phyloP scores from a whole-genome alignment of 2,329 filamentous ascomycete genomes.

The Penicillium sp. region DNA sequence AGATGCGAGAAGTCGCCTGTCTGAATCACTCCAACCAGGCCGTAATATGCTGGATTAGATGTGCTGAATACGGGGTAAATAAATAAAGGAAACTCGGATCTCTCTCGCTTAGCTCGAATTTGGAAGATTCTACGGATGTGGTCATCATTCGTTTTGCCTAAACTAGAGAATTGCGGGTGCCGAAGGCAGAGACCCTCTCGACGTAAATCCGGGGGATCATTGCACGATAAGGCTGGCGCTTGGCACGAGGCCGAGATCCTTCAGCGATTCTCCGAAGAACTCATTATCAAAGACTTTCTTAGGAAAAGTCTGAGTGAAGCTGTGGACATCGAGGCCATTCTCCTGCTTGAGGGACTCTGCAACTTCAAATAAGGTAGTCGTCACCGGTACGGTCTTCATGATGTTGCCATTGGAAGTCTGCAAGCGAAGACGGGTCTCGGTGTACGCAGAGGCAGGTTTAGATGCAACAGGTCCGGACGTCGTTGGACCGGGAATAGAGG shows the following conservation, averaged over 20 bases:
- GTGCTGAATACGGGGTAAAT: no score
- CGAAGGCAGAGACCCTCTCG: not conserved
- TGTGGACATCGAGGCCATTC: constrained; percentile 62
- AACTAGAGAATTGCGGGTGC: constrained; percentile 2
- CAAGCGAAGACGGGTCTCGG: constrained; percentile 72
- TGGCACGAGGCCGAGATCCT: constrained; percentile 84
- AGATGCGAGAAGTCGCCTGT: not conserved
- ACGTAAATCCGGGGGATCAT: constrained; percentile 22
- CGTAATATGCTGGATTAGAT: no score
- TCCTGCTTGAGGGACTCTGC: constrained; percentile 69
- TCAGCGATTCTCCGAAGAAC: constrained; percentile 86
- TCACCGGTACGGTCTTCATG: constrained; percentile 79
- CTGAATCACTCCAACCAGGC: no score
- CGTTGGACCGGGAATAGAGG: constrained; percentile 36
- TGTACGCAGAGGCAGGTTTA: constrained; percentile 66
- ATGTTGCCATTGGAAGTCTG: constrained; percentile 71
- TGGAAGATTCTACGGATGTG: no score
- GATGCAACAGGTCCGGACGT: constrained; percentile 45
- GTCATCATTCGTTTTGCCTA: constrained; percentile 7
- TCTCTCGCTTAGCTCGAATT: no score
- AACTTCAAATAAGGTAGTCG: constrained; percentile 90
- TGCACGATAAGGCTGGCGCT: constrained; percentile 80
- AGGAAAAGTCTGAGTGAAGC: constrained; percentile 82
- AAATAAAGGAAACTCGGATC: no score
- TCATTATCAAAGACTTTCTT: constrained; percentile 67